Evolutionary conservation across 164 flowering plant species (phyloP).

Genomic region (Santalum album): DNA sequence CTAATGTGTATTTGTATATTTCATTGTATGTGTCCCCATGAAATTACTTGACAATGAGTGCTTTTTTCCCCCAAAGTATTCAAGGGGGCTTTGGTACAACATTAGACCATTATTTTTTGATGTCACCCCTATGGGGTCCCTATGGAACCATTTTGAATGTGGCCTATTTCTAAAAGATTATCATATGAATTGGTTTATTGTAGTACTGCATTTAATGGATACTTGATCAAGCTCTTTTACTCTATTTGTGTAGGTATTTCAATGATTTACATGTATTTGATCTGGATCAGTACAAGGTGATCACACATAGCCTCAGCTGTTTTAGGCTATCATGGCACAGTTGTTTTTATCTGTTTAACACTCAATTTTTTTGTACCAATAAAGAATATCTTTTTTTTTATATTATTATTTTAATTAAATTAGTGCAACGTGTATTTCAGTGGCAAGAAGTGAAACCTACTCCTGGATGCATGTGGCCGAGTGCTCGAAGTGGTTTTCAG

Average conservation of each 20-base stretch:
- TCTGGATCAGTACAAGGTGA: conserved; percentile 90
- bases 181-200: no score
- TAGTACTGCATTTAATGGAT: conserved; percentile 10
- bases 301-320: not conserved
- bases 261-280: conserved; percentile 90
- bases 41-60: no score
- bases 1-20: not conserved
- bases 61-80: no score
- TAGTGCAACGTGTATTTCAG: conserved; percentile 25
- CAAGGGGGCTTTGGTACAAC: no score
- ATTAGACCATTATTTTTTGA: no score
- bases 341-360: not conserved
- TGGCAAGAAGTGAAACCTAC: conserved; percentile 97
- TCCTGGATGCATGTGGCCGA: conserved; percentile 95
- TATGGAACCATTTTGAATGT: no score
- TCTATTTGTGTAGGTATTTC: conserved; percentile 51
- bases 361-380: no score
- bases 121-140: no score
- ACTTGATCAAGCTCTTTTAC: conserved; percentile 2
- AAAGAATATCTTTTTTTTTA: no score
- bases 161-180: no score
- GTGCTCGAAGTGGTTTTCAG: conserved; percentile 94
- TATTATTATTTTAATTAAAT: conserved; percentile 3
- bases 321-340: not conserved
- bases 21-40: no score